Base-by-base conservation (phyloP, 2,329 filamentous ascomycete species). In the Botrytis fragariae region DNA sequence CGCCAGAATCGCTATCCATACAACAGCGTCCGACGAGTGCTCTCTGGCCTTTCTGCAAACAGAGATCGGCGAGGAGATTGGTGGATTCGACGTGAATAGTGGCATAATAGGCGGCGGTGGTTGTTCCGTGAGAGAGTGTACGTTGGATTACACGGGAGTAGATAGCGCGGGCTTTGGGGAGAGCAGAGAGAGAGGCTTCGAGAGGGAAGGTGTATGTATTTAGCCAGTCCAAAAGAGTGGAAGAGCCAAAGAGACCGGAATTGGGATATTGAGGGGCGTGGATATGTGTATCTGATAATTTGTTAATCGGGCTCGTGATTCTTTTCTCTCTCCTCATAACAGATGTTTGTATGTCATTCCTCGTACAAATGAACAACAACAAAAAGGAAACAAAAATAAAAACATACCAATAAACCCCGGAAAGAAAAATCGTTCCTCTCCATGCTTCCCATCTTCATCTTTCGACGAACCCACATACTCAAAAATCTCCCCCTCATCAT, bases 231-330 rank as follows among this genome's bases (percentile, higher is more conserved):
- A 99, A 88, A 45, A 99, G 90, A 0, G 95, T 98, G 0, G 93
- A 92, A 77, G 95, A 96, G 79, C 96, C 96, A 81, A 98, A 98
- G 76, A 99, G 91, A 74, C 96, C 96, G 1, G 90, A 89, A 80
- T 99, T 99, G 73, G 95, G 94, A 79, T 97, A 98, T 84, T 99
- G 96, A 0, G 95, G 89, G 14, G 96, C 96, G 81, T 99, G 96
- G 73, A 97, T 92, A 82, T 99, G 96, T 0, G 96, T 97, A 82
- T 99, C 95, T 95, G 75, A 20, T 29, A 12, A 16, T 20, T 57
- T 44, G 71, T 72, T 25, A 72, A 57, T 54, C n/a, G 37, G 18
- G 16, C n/a, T 45, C 32, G 64, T 54, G 25, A 67, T 39, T 10
- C 39, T 4, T 14, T 39, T 12, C 22, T 20, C 6, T 54, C 18